These are phyloP conservation scores for Cordyceps militaris DNA, from an alignment of 2,329 filamentous ascomycete genomes.

Conservation along the genomic window DNA sequence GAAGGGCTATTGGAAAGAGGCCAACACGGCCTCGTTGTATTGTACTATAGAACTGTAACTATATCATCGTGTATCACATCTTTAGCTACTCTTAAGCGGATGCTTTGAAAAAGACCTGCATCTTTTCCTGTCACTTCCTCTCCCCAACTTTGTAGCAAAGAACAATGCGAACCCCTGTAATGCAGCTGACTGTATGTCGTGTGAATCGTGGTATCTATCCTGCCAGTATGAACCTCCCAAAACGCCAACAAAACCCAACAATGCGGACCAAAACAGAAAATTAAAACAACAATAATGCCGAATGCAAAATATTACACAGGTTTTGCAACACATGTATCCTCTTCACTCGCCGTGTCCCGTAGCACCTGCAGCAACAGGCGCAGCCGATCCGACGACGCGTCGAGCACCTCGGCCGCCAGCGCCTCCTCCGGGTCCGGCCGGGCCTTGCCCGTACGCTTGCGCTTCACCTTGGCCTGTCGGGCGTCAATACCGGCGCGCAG, in stretches of 20 bases:
- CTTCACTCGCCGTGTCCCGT: slow-evolving; percentile 18
- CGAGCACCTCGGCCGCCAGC: slow-evolving; percentile 36
- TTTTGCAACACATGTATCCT: slow-evolving; percentile 7
- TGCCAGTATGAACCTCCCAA: neutral
- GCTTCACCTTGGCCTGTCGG: slow-evolving; percentile 40
- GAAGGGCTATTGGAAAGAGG: neutral
- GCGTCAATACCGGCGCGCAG: slow-evolving; percentile 41
- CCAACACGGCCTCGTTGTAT: neutral
- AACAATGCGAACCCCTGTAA: neutral
- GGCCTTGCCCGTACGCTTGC: slow-evolving; percentile 30
- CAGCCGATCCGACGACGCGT: slow-evolving; percentile 38
- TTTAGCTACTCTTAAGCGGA: neutral
- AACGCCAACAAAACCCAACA: neutral
- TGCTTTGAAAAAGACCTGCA: neutral
- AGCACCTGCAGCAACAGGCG: slow-evolving; percentile 32
- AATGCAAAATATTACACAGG: neutral
- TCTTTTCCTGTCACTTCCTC: neutral
- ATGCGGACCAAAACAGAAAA: neutral
- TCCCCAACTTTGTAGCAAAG: neutral
- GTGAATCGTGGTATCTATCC: slow-evolving; percentile 2
- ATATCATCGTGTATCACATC: slow-evolving; percentile 4
- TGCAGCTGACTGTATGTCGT: neutral
- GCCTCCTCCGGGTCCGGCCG: slow-evolving; percentile 31
- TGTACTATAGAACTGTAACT: neutral
- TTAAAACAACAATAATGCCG: neutral